Evolutionary conservation across 495 filamentous ascomycete genomes (phyloP).

Genomic region (Neohortaea acidophila): DNA sequence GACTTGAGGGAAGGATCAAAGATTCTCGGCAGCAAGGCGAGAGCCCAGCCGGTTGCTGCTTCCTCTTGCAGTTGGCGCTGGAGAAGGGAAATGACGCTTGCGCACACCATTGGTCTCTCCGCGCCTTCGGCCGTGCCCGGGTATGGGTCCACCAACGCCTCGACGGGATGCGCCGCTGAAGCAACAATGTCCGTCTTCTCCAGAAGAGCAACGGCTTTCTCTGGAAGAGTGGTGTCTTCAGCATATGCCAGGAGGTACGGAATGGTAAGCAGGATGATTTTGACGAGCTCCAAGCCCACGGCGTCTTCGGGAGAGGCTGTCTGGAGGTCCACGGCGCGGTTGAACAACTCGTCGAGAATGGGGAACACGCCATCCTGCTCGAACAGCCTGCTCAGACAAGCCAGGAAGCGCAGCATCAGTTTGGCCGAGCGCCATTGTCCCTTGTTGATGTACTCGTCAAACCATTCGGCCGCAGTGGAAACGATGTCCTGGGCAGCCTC

Average conservation of each 20-base stretch:
- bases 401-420: constrained; percentile 73
- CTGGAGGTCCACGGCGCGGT: constrained; percentile 71
- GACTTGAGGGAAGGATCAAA: constrained; percentile 29
- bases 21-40: constrained; percentile 70
- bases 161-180: constrained; percentile 63
- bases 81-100: constrained; percentile 67
- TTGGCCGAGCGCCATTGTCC: constrained; percentile 87
- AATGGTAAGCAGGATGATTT: constrained; percentile 84
- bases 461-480: constrained; percentile 36
- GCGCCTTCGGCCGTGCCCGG: constrained; percentile 34
- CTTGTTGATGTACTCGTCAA: constrained; percentile 45
- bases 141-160: constrained; percentile 72
- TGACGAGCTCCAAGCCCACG: constrained; percentile 78
- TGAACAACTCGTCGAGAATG: constrained; percentile 71
- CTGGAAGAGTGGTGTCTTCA: constrained; percentile 41
- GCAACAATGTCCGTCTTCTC: constrained; percentile 89
- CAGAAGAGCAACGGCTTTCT: constrained; percentile 60
- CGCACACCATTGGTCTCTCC: constrained; percentile 36
- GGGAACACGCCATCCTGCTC: constrained; percentile 78
- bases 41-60: constrained; percentile 50
- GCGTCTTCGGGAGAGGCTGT: constrained; percentile 82
- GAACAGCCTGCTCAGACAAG: constrained; percentile 60
- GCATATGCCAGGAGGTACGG: constrained; percentile 76
- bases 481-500: constrained; percentile 58
- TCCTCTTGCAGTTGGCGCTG: constrained; percentile 72